phyloP scores from a whole-genome alignment of 2,329 filamentous ascomycete genomes.

The Penicillium digitatum region DNA sequence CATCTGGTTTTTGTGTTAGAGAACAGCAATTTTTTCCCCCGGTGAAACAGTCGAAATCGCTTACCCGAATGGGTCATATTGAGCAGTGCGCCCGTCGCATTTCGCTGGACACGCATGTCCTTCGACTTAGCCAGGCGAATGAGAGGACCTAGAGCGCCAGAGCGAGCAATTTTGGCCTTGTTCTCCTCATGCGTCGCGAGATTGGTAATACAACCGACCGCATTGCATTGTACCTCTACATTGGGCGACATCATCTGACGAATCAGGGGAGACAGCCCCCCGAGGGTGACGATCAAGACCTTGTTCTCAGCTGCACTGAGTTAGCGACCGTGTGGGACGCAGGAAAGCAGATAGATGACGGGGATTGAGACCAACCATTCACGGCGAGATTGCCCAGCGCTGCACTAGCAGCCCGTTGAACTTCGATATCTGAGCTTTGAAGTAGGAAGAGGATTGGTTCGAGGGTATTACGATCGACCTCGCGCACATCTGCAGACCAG shows the following conservation, averaged over 20 bases:
- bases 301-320: conserved; percentile 83
- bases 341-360: conserved; percentile 6
- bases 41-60: conserved; percentile 22
- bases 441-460: conserved; percentile 94
- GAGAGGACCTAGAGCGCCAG: conserved; percentile 83
- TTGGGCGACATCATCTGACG: conserved; percentile 98
- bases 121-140: conserved; percentile 93
- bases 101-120: conserved; percentile 97
- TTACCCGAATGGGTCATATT: conserved; percentile 99
- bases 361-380: conserved; percentile 62
- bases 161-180: conserved; percentile 96
- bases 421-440: conserved; percentile 92
- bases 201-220: conserved; percentile 97
- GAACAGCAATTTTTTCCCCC: not conserved
- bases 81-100: conserved; percentile 89
- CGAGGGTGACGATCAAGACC: conserved; percentile 87
- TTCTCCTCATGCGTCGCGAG: conserved; percentile 97
- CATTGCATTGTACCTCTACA: conserved; percentile 98
- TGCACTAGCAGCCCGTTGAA: conserved; percentile 92
- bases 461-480: conserved; percentile 91
- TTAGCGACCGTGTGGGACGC: conserved; percentile 40
- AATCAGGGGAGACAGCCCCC: conserved; percentile 85
- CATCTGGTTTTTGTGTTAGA: conserved; percentile 57
- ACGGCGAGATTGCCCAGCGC: conserved; percentile 94
- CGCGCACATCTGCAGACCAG: conserved; percentile 71